phyloP scores from a whole-genome alignment of 1,139 yeast species.

The Martiniozyma asiatica region DNA sequence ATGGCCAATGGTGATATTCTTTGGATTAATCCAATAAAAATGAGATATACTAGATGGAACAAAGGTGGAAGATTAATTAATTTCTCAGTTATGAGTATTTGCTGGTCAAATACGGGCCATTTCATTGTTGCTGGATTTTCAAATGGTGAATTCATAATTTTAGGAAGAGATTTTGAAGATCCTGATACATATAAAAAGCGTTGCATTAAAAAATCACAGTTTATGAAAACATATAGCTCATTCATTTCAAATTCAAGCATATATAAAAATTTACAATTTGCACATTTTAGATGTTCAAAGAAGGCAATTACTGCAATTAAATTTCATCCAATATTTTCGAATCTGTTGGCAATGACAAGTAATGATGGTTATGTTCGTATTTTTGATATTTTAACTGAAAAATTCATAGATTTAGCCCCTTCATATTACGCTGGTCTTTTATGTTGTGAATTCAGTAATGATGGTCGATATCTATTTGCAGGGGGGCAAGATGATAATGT shows the following conservation, averaged over 20 bases:
- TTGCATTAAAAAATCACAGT: conserved; percentile 9
- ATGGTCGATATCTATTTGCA: conserved; percentile 46
- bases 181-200: conserved; percentile 13
- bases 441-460: conserved; percentile 49
- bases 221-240: conserved; percentile 12
- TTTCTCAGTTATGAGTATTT: conserved; percentile 18
- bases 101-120: conserved; percentile 21
- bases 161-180: conserved; percentile 23
- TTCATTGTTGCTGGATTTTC: conserved; percentile 22
- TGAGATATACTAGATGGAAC: conserved; percentile 38
- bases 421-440: conserved; percentile 61
- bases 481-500: conserved; percentile 51
- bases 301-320: conserved; percentile 42
- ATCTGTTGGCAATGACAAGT: conserved; percentile 38
- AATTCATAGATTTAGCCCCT: conserved; percentile 46
- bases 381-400: conserved; percentile 38
- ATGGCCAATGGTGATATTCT: conserved; percentile 42
- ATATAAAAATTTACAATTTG: conserved; percentile 24
- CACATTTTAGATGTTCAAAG: conserved; percentile 51
- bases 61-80: conserved; percentile 31
- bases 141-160: conserved; percentile 24
- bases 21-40: conserved; percentile 39
- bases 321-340: conserved; percentile 32
- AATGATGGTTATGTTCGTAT: conserved; percentile 59
- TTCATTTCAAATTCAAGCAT: not conserved